phyloP scores from a whole-genome alignment of 371 early-diverging fungal genomes.

The Rhizopus sp. region DNA sequence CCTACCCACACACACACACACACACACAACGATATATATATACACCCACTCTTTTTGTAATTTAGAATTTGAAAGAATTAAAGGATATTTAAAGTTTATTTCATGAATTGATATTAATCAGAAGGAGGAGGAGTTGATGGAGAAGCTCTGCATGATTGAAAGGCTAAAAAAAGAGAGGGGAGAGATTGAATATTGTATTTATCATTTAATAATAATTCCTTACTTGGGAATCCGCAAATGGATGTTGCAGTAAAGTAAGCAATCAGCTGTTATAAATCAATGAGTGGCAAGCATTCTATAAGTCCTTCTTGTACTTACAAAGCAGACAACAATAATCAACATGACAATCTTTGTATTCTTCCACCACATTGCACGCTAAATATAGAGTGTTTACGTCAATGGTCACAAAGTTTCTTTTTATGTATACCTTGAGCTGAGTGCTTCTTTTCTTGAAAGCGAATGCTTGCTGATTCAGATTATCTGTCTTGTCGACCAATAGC shows the following conservation, averaged over 20 bases:
- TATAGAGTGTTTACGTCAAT: neutral
- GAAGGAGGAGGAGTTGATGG: neutral
- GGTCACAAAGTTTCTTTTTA: neutral
- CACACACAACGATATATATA: constrained; percentile 1
- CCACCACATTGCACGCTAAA: constrained; percentile 89
- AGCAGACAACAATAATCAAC: constrained; percentile 62
- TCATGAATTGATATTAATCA: neutral
- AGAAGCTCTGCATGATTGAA: constrained; percentile 26
- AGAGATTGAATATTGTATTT: neutral
- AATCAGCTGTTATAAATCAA: constrained; percentile 45
- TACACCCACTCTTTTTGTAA: neutral
- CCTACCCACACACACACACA: neutral
- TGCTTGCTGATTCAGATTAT: constrained; percentile 83
- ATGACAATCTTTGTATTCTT: constrained; percentile 85
- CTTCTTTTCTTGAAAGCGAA: constrained; percentile 90
- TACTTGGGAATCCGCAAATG: constrained; percentile 80
- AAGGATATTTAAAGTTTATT: too few relatives aligned
- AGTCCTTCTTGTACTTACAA: constrained; percentile 53
- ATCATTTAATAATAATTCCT: constrained; percentile 5
- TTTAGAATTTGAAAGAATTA: too few relatives aligned
- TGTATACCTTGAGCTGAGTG: constrained; percentile 76
- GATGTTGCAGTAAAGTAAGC: constrained; percentile 67
- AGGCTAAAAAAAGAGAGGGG: constrained; percentile 27
- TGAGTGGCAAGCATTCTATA: neutral
- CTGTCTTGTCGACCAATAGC: constrained; percentile 89